Evolutionary conservation across 225 moss, liverwort and hornwort genomes (phyloP).

Genomic region (Polytrichum commune): DNA sequence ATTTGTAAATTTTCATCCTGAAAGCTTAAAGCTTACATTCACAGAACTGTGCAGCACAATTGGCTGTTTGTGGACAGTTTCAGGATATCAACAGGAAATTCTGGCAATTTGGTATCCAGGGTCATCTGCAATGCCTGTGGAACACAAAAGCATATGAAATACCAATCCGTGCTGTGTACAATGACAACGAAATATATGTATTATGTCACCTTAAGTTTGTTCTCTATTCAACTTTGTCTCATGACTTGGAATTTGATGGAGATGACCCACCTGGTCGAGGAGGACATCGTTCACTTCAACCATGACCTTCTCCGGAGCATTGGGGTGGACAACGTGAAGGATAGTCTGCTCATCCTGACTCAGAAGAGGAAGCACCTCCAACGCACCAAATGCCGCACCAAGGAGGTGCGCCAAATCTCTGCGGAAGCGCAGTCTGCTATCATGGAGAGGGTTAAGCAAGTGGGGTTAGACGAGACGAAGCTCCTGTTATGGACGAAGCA

Average conservation of each 20-base stretch:
- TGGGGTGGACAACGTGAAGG: conserved; percentile 43
- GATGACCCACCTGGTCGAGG: conserved; percentile 29
- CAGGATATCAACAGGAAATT: too few relatives aligned
- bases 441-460: conserved; percentile 18
- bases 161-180: too few relatives aligned
- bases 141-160: too few relatives aligned
- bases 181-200: too few relatives aligned
- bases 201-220: too few relatives aligned
- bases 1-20: too few relatives aligned
- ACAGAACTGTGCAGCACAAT: too few relatives aligned
- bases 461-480: conserved; percentile 23
- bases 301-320: conserved; percentile 47
- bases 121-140: too few relatives aligned
- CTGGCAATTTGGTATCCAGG: too few relatives aligned
- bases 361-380: conserved; percentile 34
- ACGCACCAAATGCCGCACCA: background rate
- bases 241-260: conserved; percentile 11
- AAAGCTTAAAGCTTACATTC: too few relatives aligned
- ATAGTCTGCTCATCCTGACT: conserved; percentile 36
- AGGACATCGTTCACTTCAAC: conserved; percentile 40
- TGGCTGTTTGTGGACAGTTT: too few relatives aligned
- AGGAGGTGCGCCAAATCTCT: background rate
- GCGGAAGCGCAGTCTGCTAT: conserved; percentile 28
- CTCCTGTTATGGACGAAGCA: conserved; percentile 30
- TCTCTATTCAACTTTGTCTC: too few relatives aligned